phyloP scores from a whole-genome alignment of 441 rosid species.

The Omphalea diandra region DNA sequence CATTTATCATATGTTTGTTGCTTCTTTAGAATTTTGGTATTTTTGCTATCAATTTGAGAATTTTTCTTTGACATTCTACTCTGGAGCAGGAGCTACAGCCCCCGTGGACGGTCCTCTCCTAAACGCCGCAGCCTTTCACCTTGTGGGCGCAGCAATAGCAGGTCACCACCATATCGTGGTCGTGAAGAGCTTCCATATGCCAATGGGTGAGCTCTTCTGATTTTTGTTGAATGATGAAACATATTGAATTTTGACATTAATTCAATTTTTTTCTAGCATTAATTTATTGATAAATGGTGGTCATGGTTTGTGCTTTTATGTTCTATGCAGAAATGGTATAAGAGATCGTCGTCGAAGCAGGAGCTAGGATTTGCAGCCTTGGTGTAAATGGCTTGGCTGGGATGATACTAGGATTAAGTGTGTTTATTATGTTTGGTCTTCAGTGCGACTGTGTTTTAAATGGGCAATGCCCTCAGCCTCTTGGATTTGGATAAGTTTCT shows the following conservation, averaged over 20 bases:
- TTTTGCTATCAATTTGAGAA: background rate
- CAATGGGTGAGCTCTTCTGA: conserved; percentile 51
- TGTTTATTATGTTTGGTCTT: conserved; percentile 64
- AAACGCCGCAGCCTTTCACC: conserved; percentile 62
- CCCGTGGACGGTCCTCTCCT: conserved; percentile 67
- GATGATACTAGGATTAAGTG: conserved; percentile 42
- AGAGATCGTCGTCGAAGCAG: conserved; percentile 90
- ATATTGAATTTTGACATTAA: too few relatives aligned
- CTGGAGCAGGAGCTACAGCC: conserved; percentile 67
- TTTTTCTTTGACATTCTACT: background rate
- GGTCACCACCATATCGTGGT: conserved; percentile 74
- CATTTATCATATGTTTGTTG: too few relatives aligned
- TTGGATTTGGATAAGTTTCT: conserved; percentile 74
- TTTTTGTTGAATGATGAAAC: background rate
- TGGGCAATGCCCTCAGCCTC: conserved; percentile 62
- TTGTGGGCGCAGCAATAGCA: conserved; percentile 70
- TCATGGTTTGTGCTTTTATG: conserved; percentile 11
- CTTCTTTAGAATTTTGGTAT: too few relatives aligned
- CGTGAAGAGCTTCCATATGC: conserved; percentile 74
- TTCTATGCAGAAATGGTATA: conserved; percentile 63
- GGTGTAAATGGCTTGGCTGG: conserved; percentile 21
- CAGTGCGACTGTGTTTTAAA: conserved; percentile 56
- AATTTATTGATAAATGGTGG: background rate
- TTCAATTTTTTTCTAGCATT: too few relatives aligned
- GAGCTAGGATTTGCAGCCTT: conserved; percentile 50